phyloP scores from a whole-genome alignment of 2,329 filamentous ascomycete genomes.

The Claviceps sp. region DNA sequence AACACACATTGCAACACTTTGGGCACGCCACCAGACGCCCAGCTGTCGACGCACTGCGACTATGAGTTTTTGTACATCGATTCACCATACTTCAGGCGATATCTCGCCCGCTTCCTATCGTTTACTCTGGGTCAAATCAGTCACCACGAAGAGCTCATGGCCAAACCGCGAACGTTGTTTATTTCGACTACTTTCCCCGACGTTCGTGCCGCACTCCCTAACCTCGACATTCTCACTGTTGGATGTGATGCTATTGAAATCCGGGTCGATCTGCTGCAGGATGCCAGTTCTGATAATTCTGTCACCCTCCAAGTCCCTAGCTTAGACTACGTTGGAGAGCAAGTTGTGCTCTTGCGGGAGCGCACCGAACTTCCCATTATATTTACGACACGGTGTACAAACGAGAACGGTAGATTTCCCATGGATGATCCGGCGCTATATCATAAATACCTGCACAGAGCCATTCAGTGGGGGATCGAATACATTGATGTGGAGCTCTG shows the following conservation, averaged over 20 bases:
- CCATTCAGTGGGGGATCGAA: constrained; percentile 80
- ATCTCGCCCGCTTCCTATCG: constrained; percentile 66
- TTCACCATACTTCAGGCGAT: constrained; percentile 56
- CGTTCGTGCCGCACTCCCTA: constrained; percentile 67
- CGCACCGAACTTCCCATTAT: constrained; percentile 82
- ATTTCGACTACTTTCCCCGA: constrained; percentile 85
- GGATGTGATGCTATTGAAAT: constrained; percentile 78
- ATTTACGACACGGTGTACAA: constrained; percentile 71
- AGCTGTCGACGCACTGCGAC: constrained; percentile 57
- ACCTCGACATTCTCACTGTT: constrained; percentile 76
- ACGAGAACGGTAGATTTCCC: constrained; percentile 72
- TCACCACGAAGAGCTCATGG: constrained; percentile 63
- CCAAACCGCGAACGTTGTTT: constrained; percentile 67
- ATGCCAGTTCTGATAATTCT: constrained; percentile 47
- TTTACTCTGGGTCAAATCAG: constrained; percentile 68
- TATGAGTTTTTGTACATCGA: constrained; percentile 80
- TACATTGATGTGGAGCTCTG: constrained; percentile 84
- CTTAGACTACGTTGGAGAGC: constrained; percentile 71
- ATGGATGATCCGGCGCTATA: constrained; percentile 67
- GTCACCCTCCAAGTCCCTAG: constrained; percentile 56
- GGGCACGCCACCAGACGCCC: constrained; percentile 53
- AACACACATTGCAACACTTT: constrained; percentile 65
- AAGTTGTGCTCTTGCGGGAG: constrained; percentile 72
- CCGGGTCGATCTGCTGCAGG: constrained; percentile 67
- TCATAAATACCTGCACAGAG: constrained; percentile 67